Evolutionary conservation across 2,329 filamentous ascomycete genomes (phyloP), one percentile per base, ranked within the genome.

Genomic region (Paramyrothecium sp.): DNA sequence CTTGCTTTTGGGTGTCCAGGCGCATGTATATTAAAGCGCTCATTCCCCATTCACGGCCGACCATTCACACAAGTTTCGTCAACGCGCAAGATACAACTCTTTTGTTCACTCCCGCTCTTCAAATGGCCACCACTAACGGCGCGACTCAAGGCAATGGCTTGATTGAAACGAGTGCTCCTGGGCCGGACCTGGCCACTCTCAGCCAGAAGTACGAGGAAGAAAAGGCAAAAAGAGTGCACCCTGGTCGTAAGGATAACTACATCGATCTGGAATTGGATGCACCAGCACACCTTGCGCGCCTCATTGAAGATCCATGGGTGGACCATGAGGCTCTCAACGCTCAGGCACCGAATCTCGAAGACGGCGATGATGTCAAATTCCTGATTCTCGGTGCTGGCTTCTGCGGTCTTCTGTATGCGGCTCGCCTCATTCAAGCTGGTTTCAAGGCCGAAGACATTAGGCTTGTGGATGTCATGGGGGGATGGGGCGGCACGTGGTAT

Each of bases 401-500:
- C 52, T 68, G 67, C 11, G 72, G 69, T 0, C 58, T 74, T 1
- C 59, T 71, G 5, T 66, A 60, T 30, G 71, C 68, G 4, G 58
- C 61, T 17, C 57, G 58, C 21, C 56, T 63, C 48, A 56, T 64
- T 47, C 55, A 64, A 33, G 56, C 56, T n/a, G 64, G 64, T 13
- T 34, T 65, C 55, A n/a, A 26, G 7, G 13, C 60, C 12, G 46
- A 71, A 2, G 73, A 77, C 17, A 72, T 79, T 20, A 69, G 70
- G 1, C 57, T 79, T 1, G 65, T 77, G 26, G 78, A 80, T 46
- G 63, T 63, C 0, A 75, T 71, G 1, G 75, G 75, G 17, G 77
- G 75, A 2, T 73, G 79, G 44, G 79, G 79, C 4, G 79, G 79
- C 7, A 81, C 78, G 0, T 82, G 78, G 79, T 79, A 76, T 56